Conservation (phyloP, 1,139 yeast species). For the Yamadazyma pseudoaaseri region DNA sequence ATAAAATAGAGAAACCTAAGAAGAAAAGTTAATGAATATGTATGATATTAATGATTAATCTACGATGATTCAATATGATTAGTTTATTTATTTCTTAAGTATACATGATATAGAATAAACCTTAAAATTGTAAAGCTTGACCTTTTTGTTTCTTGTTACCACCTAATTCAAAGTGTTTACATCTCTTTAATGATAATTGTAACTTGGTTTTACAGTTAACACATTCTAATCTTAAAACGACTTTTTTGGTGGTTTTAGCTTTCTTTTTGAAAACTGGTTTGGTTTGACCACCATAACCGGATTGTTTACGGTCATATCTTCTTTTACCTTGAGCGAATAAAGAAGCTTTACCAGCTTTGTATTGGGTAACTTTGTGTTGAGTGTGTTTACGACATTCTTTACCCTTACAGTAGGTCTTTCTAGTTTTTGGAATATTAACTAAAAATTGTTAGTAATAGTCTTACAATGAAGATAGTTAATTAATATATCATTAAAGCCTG, state of each 20-base stretch:
- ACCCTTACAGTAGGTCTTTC: constrained; percentile 99
- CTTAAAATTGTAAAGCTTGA: constrained; percentile 93
- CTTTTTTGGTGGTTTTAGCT: constrained; percentile 99
- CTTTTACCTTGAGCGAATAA: constrained; percentile 99
- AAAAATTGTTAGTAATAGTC: constrained; percentile 25
- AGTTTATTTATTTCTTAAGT: constrained; percentile 14
- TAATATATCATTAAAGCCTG: no score
- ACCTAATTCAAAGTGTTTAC: constrained; percentile 99
- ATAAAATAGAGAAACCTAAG: constrained; percentile 8
- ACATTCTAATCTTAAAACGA: constrained; percentile 99
- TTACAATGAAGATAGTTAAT: no score
- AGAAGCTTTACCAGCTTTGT: constrained; percentile 99
- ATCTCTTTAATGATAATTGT: constrained; percentile 97
- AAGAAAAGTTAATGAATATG: constrained; percentile 8
- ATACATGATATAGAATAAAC: constrained; percentile 18
- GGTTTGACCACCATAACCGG: constrained; percentile 99
- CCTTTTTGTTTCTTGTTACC: constrained; percentile 99
- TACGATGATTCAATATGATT: constrained; percentile 3
- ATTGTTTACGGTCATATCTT: constrained; percentile 99
- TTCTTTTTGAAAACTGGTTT: constrained; percentile 99
- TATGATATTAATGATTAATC: background rate
- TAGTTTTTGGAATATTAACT: constrained; percentile 99
- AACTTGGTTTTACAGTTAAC: constrained; percentile 98
- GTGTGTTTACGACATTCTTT: constrained; percentile 99
- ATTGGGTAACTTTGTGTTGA: constrained; percentile 99